Evolutionary conservation across 2,329 filamentous ascomycete genomes (phyloP).

Genomic region (Microsporum audouinii): DNA sequence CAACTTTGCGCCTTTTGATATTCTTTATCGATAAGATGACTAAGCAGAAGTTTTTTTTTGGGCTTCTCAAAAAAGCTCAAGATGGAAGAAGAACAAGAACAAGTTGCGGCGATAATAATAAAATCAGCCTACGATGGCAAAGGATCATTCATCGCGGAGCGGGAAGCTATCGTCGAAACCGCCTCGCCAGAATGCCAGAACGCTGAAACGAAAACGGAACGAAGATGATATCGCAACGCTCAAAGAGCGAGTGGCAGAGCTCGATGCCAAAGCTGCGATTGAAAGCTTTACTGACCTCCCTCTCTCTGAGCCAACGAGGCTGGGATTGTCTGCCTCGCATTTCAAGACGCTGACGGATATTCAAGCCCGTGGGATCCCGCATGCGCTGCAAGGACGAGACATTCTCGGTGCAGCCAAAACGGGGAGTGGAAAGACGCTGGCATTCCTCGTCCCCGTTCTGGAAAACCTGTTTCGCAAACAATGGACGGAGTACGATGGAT

Average conservation of each 20-base stretch:
- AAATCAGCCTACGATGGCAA: constrained; percentile 22
- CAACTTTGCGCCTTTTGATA: background rate
- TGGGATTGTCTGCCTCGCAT: constrained; percentile 72
- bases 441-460: constrained; percentile 81
- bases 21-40: constrained; percentile 12
- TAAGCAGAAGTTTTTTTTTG: constrained; percentile 1
- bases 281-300: constrained; percentile 74
- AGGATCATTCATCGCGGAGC: constrained; percentile 18
- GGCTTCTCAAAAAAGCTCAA: background rate
- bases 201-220: constrained; percentile 37
- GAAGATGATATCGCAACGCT: constrained; percentile 35
- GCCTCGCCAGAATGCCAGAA: constrained; percentile 19
- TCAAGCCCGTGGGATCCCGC: constrained; percentile 76
- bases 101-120: background rate
- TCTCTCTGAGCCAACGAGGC: constrained; percentile 66
- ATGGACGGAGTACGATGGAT: constrained; percentile 82
- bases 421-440: constrained; percentile 86
- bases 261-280: constrained; percentile 39
- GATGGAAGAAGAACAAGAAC: constrained; percentile 6
- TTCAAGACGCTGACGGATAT: constrained; percentile 87
- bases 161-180: constrained; percentile 18
- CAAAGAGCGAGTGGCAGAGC: constrained; percentile 33
- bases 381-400: constrained; percentile 73
- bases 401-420: constrained; percentile 93
- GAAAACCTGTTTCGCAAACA: constrained; percentile 82